These are phyloP conservation scores for Mycena sanguinolenta DNA, from an alignment of 768 basidiomycete genomes.

Conservation along the genomic window DNA sequence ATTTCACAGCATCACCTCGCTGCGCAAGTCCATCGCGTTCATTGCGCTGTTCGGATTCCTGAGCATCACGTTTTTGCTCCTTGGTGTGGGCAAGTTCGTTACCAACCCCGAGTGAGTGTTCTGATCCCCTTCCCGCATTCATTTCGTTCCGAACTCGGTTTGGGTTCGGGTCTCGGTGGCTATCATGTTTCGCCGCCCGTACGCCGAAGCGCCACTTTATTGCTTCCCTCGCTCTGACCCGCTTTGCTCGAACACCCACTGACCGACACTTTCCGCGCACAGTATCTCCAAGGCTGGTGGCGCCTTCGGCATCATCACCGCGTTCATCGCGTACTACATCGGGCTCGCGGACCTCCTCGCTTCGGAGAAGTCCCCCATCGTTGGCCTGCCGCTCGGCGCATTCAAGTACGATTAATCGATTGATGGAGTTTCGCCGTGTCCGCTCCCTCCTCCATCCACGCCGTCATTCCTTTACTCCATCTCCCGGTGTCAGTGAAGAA, in stretches of 20 bases:
- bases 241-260: too few species aligned
- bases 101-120: conserved; percentile 35
- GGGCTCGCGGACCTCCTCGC: conserved; percentile 47
- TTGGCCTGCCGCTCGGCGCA: conserved; percentile 46
- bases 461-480: too few species aligned
- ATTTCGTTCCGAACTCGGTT: background rate
- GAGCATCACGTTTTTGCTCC: conserved; percentile 33
- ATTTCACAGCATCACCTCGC: conserved; percentile 37
- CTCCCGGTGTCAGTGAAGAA: too few species aligned
- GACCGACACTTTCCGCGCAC: background rate
- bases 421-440: background rate
- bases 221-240: too few species aligned
- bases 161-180: too few species aligned
- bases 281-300: conserved; percentile 45
- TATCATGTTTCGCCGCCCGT: too few species aligned
- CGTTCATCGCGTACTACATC: conserved; percentile 49
- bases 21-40: conserved; percentile 42
- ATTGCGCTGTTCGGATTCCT: conserved; percentile 39
- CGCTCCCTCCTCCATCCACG: background rate
- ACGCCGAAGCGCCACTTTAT: too few species aligned
- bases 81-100: conserved; percentile 38
- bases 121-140: background rate
- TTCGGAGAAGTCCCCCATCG: conserved; percentile 44
- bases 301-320: conserved; percentile 48
- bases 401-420: conserved; percentile 38